Evolutionary conservation across 2,329 filamentous ascomycete species (phyloP).

Genomic region (Onygena corvina): DNA sequence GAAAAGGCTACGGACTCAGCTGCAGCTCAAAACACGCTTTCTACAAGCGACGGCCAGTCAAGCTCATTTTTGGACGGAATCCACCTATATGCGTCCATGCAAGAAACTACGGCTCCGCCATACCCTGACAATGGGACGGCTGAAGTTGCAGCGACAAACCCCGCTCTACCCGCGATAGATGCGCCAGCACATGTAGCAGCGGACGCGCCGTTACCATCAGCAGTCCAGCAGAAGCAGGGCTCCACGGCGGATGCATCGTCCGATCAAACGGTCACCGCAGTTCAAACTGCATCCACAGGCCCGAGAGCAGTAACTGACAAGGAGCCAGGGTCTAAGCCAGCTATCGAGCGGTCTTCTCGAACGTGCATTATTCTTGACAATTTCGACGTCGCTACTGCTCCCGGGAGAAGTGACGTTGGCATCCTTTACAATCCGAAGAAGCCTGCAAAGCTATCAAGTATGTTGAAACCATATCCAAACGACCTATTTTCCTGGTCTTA

Average conservation of each 20-base stretch:
- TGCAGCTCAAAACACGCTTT: not conserved
- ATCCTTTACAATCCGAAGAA: constrained; percentile 46
- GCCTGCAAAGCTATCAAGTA: constrained; percentile 38
- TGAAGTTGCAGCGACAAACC: not conserved
- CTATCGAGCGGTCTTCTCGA: constrained; percentile 23
- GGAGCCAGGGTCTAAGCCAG: constrained; percentile 8
- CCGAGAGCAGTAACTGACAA: constrained; percentile 4
- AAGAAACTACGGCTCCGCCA: constrained; percentile 10
- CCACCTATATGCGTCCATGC: constrained; percentile 19
- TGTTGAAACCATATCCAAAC: constrained; percentile 14
- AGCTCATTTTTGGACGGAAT: constrained; percentile 19
- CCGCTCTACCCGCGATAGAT: not conserved
- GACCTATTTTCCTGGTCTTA: not conserved
- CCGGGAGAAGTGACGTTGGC: constrained; percentile 40
- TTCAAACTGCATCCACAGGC: not conserved
- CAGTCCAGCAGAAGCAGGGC: not conserved
- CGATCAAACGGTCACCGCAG: not conserved
- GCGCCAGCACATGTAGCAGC: not conserved
- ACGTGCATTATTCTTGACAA: constrained; percentile 49
- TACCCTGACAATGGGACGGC: not conserved
- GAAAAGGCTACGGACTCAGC: not conserved
- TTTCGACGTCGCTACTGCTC: constrained; percentile 45
- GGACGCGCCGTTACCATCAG: not conserved
- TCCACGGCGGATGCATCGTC: not conserved
- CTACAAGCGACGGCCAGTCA: constrained; percentile 5